A percentile compares a stretch with the other conserved stretches of the same genome.
Conservation (phyloP, 2,329 filamentous ascomycete species). For the Biscogniauxia mediterranea region DNA sequence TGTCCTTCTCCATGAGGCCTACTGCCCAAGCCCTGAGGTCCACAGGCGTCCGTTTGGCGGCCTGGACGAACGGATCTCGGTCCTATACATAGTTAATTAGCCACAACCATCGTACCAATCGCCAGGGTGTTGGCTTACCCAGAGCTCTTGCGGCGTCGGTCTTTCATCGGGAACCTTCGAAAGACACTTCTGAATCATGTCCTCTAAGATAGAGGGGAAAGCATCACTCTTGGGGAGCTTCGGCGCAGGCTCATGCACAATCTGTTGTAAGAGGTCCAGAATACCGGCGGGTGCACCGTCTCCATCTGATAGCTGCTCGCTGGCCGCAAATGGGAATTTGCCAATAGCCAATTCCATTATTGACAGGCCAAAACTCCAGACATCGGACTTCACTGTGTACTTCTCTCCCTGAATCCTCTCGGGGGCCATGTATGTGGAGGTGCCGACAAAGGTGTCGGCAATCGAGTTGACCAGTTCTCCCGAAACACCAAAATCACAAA, state of each 20-base stretch:
- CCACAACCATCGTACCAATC: not conserved
- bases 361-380: slow-evolving; percentile 94
- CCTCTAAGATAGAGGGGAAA: slow-evolving; percentile 90
- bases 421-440: slow-evolving; percentile 98
- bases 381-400: slow-evolving; percentile 97
- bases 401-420: slow-evolving; percentile 96
- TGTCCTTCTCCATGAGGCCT: slow-evolving; percentile 89
- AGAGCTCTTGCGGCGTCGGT: slow-evolving; percentile 90
- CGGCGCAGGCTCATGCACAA: slow-evolving; percentile 93
- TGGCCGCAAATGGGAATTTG: slow-evolving; percentile 88
- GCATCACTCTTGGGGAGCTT: slow-evolving; percentile 95
- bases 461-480: slow-evolving; percentile 97
- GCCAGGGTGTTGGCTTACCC: slow-evolving; percentile 56
- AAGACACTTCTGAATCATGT: slow-evolving; percentile 95
- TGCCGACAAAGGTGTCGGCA: slow-evolving; percentile 96
- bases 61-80: slow-evolving; percentile 89
- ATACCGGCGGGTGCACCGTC: slow-evolving; percentile 90
- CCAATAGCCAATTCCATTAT: slow-evolving; percentile 98
- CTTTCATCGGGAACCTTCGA: slow-evolving; percentile 85
- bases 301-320: slow-evolving; percentile 66
- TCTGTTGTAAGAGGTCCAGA: slow-evolving; percentile 91
- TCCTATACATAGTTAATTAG: slow-evolving; percentile 56
- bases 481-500: slow-evolving; percentile 98
- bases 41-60: slow-evolving; percentile 93
- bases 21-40: slow-evolving; percentile 92